phyloP scores from a whole-genome alignment of 352 stramenopile species.

The Pythium folliculosum region DNA sequence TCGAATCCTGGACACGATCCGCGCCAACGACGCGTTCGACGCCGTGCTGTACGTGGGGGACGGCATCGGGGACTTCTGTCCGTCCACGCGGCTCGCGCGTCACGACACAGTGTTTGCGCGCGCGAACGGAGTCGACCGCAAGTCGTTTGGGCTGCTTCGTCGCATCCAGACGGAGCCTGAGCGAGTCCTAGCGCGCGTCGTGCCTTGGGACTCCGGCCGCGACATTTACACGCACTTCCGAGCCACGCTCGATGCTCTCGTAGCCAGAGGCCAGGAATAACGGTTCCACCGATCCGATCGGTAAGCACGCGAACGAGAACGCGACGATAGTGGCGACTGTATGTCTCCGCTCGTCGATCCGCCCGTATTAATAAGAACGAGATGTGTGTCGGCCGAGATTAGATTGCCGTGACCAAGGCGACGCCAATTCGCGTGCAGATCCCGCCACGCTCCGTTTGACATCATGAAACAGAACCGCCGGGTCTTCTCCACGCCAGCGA shows the following conservation, averaged over 20 bases:
- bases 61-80: constrained; percentile 55
- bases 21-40: constrained; percentile 32
- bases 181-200: constrained; percentile 36
- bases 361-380: no score
- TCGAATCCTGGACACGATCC: constrained; percentile 40
- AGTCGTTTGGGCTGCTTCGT: constrained; percentile 38
- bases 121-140: constrained; percentile 25
- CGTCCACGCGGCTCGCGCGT: constrained; percentile 36
- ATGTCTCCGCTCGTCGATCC: not conserved
- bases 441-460: no score
- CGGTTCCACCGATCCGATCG: no score
- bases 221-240: constrained; percentile 10
- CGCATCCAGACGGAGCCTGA: constrained; percentile 35
- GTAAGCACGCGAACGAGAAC: no score
- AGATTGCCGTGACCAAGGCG: no score
- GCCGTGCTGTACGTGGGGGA: constrained; percentile 61
- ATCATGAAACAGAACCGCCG: no score
- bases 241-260: not conserved
- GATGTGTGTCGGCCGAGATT: no score
- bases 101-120: constrained; percentile 13
- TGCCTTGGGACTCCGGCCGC: constrained; percentile 45
- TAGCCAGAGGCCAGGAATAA: no score
- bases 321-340: no score
- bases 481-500: no score
- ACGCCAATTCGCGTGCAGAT: no score